Evolutionary conservation across 225 moss, liverwort and hornwort genomes (phyloP).

Genomic region (Marchantia polymorpha): DNA sequence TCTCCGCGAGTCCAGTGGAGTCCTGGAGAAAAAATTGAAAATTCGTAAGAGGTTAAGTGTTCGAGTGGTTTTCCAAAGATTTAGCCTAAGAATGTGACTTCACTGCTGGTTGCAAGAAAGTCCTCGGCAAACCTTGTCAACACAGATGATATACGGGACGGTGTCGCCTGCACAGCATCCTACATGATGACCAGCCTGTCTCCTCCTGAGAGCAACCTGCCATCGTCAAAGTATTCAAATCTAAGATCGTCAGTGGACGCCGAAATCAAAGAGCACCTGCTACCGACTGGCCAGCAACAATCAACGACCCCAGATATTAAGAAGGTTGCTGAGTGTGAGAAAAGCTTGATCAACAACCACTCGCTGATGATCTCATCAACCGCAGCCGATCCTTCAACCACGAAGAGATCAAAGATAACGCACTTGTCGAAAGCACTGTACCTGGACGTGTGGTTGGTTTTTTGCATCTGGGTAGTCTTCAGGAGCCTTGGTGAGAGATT

Average conservation of each 20-base stretch:
- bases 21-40: constrained; percentile 38
- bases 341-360: too few relatives aligned
- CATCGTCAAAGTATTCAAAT: background rate
- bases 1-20: constrained; percentile 70
- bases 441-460: constrained; percentile 96
- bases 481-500: constrained; percentile 93
- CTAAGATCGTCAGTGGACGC: background rate
- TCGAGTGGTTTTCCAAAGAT: background rate
- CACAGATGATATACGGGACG: constrained; percentile 89
- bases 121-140: constrained; percentile 59
- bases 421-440: constrained; percentile 12
- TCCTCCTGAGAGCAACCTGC: constrained; percentile 90
- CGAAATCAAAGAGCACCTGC: background rate
- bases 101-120: background rate
- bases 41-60: background rate
- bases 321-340: too few relatives aligned
- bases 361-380: background rate
- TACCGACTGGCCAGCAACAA: background rate
- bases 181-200: constrained; percentile 68
- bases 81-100: background rate
- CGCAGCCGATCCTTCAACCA: background rate
- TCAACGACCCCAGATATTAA: too few relatives aligned
- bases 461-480: constrained; percentile 97
- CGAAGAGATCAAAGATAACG: background rate
- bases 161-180: constrained; percentile 78